A percentile compares a stretch with the other conserved stretches of the same genome.
Conservation (phyloP, 2,329 filamentous ascomycete species). For the Penicillium sp. region DNA sequence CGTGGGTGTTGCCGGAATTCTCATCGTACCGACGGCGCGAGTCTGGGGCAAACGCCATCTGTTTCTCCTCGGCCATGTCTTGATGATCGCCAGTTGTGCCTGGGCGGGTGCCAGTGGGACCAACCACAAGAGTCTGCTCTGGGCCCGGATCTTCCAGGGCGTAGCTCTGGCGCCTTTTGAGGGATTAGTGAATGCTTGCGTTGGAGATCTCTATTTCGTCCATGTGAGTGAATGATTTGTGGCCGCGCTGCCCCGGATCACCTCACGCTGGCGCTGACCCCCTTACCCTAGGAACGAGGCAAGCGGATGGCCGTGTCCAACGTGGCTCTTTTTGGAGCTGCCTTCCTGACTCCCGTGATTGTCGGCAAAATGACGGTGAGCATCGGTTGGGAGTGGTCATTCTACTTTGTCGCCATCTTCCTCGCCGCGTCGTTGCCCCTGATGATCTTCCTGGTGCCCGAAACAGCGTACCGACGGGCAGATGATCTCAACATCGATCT, state of each 20-base stretch:
- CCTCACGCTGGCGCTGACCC: no score
- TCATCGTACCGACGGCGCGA: slow-evolving; percentile 80
- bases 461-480: slow-evolving; percentile 71
- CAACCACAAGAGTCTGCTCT: slow-evolving; percentile 67
- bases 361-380: slow-evolving; percentile 75
- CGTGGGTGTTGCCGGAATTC: slow-evolving; percentile 70
- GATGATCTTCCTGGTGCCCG: slow-evolving; percentile 73
- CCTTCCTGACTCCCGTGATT: slow-evolving; percentile 78
- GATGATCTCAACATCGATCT: slow-evolving; percentile 65
- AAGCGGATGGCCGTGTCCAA: slow-evolving; percentile 79
- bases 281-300: slow-evolving; percentile 56
- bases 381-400: slow-evolving; percentile 80
- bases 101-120: slow-evolving; percentile 69
- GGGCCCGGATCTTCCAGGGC: slow-evolving; percentile 77
- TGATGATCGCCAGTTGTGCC: slow-evolving; percentile 66
- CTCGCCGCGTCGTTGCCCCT: slow-evolving; percentile 62
- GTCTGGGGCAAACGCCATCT: slow-evolving; percentile 91
- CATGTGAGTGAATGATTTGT: slow-evolving; percentile 49
- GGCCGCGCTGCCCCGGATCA: no score
- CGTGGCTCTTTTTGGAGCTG: slow-evolving; percentile 63
- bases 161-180: slow-evolving; percentile 85
- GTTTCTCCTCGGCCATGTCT: slow-evolving; percentile 69
- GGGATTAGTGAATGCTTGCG: slow-evolving; percentile 77
- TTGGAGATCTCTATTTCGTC: slow-evolving; percentile 87
- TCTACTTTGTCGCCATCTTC: slow-evolving; percentile 85